phyloP scores from a whole-genome alignment of 257 asterid genomes.

The Nicotiana knightiana region DNA sequence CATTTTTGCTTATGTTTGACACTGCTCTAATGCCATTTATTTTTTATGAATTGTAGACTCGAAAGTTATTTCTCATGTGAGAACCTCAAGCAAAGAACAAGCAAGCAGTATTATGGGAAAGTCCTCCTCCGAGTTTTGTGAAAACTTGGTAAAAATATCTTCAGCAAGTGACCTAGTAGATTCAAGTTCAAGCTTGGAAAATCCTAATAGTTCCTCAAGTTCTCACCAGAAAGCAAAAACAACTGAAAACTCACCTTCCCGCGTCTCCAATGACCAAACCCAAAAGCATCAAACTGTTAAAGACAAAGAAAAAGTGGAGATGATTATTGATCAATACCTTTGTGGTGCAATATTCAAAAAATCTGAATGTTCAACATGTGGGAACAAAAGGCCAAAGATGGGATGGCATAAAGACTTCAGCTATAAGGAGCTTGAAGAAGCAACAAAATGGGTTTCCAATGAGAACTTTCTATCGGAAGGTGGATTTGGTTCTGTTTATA shows the following conservation, averaged over 20 bases:
- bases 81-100: slow-evolving; percentile 2
- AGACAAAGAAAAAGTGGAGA: slow-evolving; percentile 16
- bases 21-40: background rate
- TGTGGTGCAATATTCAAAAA: slow-evolving; percentile 8
- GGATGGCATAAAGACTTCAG: slow-evolving; percentile 37
- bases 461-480: slow-evolving; percentile 57
- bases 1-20: background rate
- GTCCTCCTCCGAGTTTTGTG: background rate
- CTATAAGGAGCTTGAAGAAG: slow-evolving; percentile 47
- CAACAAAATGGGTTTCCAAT: slow-evolving; percentile 41
- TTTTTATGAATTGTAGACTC: background rate
- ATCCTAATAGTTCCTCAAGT: background rate
- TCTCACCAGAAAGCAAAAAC: background rate
- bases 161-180: background rate
- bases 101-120: background rate
- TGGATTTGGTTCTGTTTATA: slow-evolving; percentile 61
- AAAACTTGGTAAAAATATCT: background rate
- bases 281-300: background rate
- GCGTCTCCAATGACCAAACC: background rate
- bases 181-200: background rate
- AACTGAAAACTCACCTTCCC: background rate
- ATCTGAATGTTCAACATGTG: slow-evolving; percentile 47
- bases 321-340: background rate
- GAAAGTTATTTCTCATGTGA: background rate
- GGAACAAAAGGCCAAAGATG: slow-evolving; percentile 44